Evolutionary conservation across 257 asterid genomes (phyloP).

Genomic region (Jacaranda copaia): DNA sequence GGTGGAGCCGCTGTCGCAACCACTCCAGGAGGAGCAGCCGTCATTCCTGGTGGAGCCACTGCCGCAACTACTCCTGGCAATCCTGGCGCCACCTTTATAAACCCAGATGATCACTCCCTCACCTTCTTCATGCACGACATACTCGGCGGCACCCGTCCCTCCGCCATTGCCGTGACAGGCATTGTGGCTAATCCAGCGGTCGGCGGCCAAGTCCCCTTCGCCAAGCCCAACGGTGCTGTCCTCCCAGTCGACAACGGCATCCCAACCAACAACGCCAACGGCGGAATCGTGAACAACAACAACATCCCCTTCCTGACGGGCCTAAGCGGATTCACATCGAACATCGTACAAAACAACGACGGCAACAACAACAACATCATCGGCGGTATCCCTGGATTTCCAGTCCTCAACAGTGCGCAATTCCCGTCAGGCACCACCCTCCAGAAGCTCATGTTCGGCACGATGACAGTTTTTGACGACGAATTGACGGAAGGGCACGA

Average conservation of each 20-base stretch:
- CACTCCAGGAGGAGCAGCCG: constrained; percentile 29
- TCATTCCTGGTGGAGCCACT: constrained; percentile 23
- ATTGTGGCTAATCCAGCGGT: constrained; percentile 78
- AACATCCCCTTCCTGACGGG: constrained; percentile 89
- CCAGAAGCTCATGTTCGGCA: constrained; percentile 91
- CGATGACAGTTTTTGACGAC: constrained; percentile 81
- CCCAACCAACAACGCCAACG: constrained; percentile 68
- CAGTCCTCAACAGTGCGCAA: constrained; percentile 67
- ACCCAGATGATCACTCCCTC: constrained; percentile 51
- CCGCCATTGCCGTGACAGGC: constrained; percentile 85
- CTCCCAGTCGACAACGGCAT: constrained; percentile 69
- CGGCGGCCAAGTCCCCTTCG: constrained; percentile 87
- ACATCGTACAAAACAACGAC: constrained; percentile 60
- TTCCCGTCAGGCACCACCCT: constrained; percentile 69
- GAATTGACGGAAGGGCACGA: constrained; percentile 82
- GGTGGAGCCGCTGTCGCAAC: constrained; percentile 13
- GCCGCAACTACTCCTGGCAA: constrained; percentile 27
- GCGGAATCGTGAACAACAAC: constrained; percentile 80
- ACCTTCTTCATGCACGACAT: constrained; percentile 94
- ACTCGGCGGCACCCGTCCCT: constrained; percentile 84
- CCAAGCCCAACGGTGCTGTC: constrained; percentile 87
- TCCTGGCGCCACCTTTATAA: neutral
- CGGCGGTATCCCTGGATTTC: constrained; percentile 75
- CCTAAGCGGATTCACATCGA: constrained; percentile 71
- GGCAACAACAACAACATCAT: constrained; percentile 51